Conservation (phyloP, 2,329 filamentous ascomycete genomes). For the Colletotrichum sp. region DNA sequence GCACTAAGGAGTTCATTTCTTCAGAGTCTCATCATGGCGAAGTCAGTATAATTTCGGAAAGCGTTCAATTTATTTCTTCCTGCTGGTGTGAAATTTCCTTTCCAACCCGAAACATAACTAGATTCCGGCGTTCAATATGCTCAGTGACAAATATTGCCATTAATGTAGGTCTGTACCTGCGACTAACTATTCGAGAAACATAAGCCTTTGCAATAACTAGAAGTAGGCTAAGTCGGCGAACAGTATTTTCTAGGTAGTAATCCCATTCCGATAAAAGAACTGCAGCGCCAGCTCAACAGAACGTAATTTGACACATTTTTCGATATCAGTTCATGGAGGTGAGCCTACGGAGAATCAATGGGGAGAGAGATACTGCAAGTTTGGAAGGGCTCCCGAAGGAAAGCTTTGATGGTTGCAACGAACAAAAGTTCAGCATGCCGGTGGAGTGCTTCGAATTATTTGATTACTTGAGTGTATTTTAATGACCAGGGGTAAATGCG, state of each 20-base stretch:
- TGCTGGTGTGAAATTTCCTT: background rate
- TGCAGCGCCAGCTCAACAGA: background rate
- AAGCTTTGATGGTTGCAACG: background rate
- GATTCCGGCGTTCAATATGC: background rate
- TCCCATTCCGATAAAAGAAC: background rate
- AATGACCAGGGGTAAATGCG: background rate
- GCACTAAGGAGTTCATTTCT: background rate
- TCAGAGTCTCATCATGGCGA: background rate
- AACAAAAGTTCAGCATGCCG: background rate
- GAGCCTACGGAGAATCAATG: background rate
- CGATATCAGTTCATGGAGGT: background rate
- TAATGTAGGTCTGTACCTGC: background rate
- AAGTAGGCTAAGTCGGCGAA: background rate
- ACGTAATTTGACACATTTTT: background rate
- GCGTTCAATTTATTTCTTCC: background rate
- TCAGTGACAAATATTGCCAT: background rate
- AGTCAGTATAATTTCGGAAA: background rate
- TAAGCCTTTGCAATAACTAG: background rate
- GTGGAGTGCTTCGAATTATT: background rate
- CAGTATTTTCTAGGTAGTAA: background rate
- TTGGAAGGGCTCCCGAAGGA: background rate
- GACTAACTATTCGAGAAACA: background rate
- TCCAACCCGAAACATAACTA: background rate
- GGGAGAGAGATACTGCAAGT: background rate
- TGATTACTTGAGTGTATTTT: background rate